Percentiles rank a stretch among this genome's conserved stretches.
Conservation (phyloP, 1,284 basidiomycete genomes). For the Cryptococcus sp. region DNA sequence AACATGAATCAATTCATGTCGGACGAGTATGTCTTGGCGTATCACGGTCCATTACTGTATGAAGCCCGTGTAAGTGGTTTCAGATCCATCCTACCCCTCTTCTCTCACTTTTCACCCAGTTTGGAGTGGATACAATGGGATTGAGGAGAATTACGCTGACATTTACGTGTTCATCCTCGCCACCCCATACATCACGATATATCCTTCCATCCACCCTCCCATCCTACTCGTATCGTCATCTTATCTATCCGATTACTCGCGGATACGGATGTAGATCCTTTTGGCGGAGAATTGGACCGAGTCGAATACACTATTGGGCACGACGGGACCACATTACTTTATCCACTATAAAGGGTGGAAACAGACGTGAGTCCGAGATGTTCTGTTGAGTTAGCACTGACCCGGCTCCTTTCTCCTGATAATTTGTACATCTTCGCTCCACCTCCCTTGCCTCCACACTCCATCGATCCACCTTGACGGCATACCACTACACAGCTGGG, state of each 20-base stretch:
- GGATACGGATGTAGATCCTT: slow-evolving; percentile 55
- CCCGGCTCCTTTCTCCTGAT: not conserved
- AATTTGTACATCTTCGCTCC: not conserved
- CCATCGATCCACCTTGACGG: not conserved
- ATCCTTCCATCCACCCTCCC: not conserved
- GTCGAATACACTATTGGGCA: slow-evolving; percentile 61
- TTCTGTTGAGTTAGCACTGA: not conserved
- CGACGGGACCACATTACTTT: slow-evolving; percentile 76
- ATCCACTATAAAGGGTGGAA: slow-evolving; percentile 99
- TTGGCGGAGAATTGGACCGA: slow-evolving; percentile 74
- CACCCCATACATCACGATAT: not conserved
- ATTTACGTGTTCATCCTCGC: slow-evolving; percentile 4
- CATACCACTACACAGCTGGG: slow-evolving; percentile 64
- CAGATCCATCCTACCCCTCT: slow-evolving; percentile 7
- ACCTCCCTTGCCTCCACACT: not conserved
- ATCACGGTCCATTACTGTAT: slow-evolving; percentile 90
- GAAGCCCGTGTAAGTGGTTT: slow-evolving; percentile 67
- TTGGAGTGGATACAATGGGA: slow-evolving; percentile 1
- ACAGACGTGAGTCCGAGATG: slow-evolving; percentile 66
- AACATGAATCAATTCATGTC: slow-evolving; percentile 41
- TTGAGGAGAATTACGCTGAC: slow-evolving; percentile 14
- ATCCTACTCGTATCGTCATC: not conserved
- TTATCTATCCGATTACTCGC: not conserved
- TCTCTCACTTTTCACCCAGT: slow-evolving; percentile 14
- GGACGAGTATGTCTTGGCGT: slow-evolving; percentile 84